These are phyloP conservation scores for Meyerozyma carpophila DNA, from an alignment of 1,139 yeast species.

Conservation along the genomic window DNA sequence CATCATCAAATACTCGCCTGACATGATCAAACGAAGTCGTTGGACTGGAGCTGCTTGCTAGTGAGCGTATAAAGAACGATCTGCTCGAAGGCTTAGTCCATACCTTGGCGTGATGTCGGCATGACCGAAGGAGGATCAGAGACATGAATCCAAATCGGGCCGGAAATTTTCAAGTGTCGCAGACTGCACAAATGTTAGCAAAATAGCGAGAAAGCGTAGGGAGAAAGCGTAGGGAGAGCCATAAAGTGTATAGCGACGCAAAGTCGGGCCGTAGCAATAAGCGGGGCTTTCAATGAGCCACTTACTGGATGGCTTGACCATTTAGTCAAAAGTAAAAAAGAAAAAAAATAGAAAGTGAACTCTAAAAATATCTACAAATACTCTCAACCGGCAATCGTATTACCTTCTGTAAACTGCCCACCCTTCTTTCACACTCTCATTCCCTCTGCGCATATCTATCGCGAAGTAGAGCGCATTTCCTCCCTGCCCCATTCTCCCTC, in stretches of 20 bases:
- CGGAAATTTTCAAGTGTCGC: background rate
- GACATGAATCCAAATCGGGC: background rate
- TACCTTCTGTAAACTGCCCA: too few relatives aligned
- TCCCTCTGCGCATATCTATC: too few relatives aligned
- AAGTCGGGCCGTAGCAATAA: too few relatives aligned
- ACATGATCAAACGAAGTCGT: constrained; percentile 9
- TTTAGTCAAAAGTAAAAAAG: too few relatives aligned
- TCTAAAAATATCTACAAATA: too few relatives aligned
- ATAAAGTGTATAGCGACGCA: too few relatives aligned
- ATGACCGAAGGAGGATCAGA: background rate
- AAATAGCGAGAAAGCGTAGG: background rate
- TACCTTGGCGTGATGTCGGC: background rate
- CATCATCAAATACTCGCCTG: constrained; percentile 42
- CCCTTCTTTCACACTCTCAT: too few relatives aligned
- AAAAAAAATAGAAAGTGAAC: too few relatives aligned
- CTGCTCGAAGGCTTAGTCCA: background rate
- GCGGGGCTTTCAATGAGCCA: too few relatives aligned
- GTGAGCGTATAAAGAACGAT: background rate
- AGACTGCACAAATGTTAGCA: background rate
- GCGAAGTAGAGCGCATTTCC: background rate
- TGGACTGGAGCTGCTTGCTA: background rate
- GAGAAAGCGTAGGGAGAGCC: background rate
- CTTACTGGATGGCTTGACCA: too few relatives aligned
- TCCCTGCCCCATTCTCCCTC: background rate
- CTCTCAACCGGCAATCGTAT: too few relatives aligned